phyloP scores from a whole-genome alignment of 202 grass and related monocot species.

The Setaria italica region DNA sequence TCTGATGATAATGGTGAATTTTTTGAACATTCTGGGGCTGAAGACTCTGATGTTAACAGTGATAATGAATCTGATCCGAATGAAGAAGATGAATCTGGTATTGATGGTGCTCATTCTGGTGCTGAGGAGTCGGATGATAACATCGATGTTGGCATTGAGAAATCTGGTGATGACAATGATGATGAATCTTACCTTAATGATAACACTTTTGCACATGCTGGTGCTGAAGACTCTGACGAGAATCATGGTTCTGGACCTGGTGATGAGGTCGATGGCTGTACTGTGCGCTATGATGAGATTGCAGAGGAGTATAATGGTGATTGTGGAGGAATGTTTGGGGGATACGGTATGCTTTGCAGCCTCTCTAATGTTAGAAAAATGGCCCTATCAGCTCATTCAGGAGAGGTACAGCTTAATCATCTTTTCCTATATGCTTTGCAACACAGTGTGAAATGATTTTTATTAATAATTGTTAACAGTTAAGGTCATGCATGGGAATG shows the following conservation, averaged over 20 bases:
- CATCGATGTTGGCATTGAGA: not conserved
- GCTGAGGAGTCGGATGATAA: not conserved
- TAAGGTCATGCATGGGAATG: not conserved
- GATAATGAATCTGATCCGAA: not conserved
- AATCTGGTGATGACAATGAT: not conserved
- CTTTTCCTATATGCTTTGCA: not conserved
- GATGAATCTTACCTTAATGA: constrained; percentile 20
- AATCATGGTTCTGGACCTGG: not conserved
- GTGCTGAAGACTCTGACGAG: not conserved
- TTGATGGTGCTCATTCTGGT: not conserved
- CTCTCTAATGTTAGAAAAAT: constrained; percentile 40
- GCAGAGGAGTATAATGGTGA: not conserved
- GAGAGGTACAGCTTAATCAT: constrained; percentile 32
- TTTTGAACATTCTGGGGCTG: not conserved
- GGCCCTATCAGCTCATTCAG: constrained; percentile 9
- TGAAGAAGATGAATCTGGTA: not conserved
- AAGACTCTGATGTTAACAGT: not conserved
- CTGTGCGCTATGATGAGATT: constrained; percentile 7
- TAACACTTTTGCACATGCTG: not conserved
- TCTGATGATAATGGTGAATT: not conserved
- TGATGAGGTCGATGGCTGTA: not conserved
- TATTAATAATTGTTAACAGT: not conserved
- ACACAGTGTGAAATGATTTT: not conserved
- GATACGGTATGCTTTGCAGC: not conserved
- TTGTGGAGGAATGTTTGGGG: not conserved